These are phyloP conservation scores for Pichia sp. DNA, from an alignment of 1,139 yeast genomes.

Conservation along the genomic window DNA sequence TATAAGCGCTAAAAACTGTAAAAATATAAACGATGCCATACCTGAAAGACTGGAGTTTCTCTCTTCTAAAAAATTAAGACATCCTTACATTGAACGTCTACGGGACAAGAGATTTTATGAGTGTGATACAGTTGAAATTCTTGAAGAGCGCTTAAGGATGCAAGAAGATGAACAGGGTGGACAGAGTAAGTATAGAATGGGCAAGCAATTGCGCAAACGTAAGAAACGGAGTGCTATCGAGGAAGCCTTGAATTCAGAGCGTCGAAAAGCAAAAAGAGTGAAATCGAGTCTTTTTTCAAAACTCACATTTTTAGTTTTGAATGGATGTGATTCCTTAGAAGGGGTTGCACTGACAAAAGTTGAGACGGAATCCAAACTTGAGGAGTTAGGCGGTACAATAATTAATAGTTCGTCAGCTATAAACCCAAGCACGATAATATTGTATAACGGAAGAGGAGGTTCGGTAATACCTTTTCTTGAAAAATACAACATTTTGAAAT, in stretches of 20 bases:
- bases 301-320: background rate
- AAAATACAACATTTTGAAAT: constrained; percentile 20
- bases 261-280: background rate
- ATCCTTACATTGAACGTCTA: constrained; percentile 31
- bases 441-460: background rate
- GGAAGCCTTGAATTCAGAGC: background rate
- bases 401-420: background rate
- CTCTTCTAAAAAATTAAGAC: constrained; percentile 63
- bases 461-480: background rate
- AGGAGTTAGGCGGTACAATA: background rate
- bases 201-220: background rate
- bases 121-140: constrained; percentile 45
- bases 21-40: background rate
- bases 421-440: too few relatives aligned
- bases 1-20: constrained; percentile 52
- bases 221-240: background rate
- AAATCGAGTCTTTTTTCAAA: background rate
- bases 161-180: too few relatives aligned
- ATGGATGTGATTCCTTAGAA: background rate
- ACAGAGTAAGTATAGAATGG: background rate
- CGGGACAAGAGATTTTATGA: constrained; percentile 62
- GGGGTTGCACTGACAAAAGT: too few relatives aligned
- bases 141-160: background rate
- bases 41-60: constrained; percentile 34
- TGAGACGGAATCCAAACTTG: background rate